Evolutionary conservation across 2,329 filamentous ascomycete species (phyloP).

Genomic region (Hypomyces rosellus): DNA sequence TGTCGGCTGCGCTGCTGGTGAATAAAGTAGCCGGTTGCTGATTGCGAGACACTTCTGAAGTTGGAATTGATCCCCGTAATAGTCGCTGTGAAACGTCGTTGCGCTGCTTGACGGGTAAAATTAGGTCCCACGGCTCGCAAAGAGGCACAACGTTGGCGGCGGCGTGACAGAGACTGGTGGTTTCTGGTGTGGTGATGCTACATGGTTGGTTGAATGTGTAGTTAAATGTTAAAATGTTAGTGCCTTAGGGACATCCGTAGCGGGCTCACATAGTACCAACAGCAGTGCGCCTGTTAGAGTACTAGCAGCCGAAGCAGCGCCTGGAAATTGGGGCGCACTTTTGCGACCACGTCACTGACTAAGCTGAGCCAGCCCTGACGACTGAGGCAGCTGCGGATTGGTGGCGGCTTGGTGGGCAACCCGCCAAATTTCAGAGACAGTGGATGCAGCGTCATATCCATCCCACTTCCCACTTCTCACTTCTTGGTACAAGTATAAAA

Average conservation of each 20-base stretch:
- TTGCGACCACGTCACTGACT: not conserved
- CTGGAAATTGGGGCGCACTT: not conserved
- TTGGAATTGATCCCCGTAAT: slow-evolving; percentile 5
- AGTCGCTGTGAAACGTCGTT: slow-evolving; percentile 5
- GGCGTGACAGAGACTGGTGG: slow-evolving; percentile 8
- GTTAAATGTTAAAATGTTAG: slow-evolving; percentile 9
- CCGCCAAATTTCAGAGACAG: no score
- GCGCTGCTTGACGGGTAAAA: not conserved
- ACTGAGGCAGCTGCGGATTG: no score
- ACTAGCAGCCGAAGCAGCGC: slow-evolving; percentile 2
- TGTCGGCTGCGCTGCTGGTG: slow-evolving; percentile 7
- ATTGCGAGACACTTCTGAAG: slow-evolving; percentile 1
- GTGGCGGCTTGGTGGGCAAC: no score
- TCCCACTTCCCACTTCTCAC: no score
- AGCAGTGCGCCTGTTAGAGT: slow-evolving; percentile 4
- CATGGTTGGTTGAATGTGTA: slow-evolving; percentile 1
- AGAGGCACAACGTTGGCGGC: slow-evolving; percentile 4
- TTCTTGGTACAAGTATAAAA: no score
- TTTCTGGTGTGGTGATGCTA: slow-evolving; percentile 11
- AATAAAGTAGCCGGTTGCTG: slow-evolving; percentile 2
- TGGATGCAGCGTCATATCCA: no score
- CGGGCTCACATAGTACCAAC: slow-evolving; percentile 1
- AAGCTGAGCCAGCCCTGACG: not conserved
- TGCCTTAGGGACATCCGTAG: slow-evolving; percentile 11
- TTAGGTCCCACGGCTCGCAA: no score